Evolutionary conservation across 257 asterid species (phyloP), one percentile per base, ranked within the genome.

Genomic region (Nyctanthes arbortristis): DNA sequence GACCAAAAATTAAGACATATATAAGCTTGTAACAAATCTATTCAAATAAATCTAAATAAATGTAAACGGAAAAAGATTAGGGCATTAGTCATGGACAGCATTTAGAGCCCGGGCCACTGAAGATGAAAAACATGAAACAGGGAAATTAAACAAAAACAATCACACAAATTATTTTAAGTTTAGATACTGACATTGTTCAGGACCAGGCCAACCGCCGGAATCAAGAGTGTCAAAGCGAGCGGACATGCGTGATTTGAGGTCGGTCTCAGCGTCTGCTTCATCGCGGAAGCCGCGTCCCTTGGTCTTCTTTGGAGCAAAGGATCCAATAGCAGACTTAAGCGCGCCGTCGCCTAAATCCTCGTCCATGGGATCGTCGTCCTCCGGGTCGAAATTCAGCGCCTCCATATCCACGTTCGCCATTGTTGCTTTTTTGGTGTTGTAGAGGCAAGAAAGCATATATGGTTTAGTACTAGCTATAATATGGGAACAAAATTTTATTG

Each of bases 281-380:
- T 89, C 95, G 7, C 91, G 94, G 73, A 93, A 93, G 1, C 99
- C 97, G 8, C 99, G 95, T 63, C 99, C 99, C 78, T 94, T 93
- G 16, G 94, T 89, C 84, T 87, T 94, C 89, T 86, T 94, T 0
- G 96, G 87, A 35, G 81, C 96, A 36, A 89, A 68, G 10, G 80
- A 63, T 7, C 96, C 79, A 61, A 93, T 87, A 66, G 96, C 91
- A 59, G 99, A 94, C 82, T 83, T 91, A 63, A 94, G 88, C 52
- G 58, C 30, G 74, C 66, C 33, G 65, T 78, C 69, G 64, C 81
- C 96, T 35, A 83, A 73, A 58, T 91, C 99, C 73, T 93, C 99
- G 71, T 93, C 99, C 97, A 91, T 91, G 69, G 91, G 90, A 72
- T 91, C 97, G 67, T 94, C 99, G 1, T 94, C 99, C 85, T 94